phyloP scores from a whole-genome alignment of 2,329 filamentous ascomycete species.

The Remersonia thermophila region DNA sequence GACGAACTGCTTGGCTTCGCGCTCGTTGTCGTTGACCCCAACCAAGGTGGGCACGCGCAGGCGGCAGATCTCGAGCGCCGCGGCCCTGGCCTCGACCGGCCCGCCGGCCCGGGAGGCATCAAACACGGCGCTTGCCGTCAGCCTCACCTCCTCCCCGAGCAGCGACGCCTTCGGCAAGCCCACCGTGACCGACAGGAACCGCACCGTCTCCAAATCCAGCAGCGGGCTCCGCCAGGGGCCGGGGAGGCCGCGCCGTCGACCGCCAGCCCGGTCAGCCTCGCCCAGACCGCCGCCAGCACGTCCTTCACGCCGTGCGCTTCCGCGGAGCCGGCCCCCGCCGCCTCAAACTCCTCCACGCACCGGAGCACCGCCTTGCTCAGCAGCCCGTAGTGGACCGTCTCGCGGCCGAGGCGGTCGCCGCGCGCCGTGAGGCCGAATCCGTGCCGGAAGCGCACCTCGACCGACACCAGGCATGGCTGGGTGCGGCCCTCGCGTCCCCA shows the following conservation, averaged over 20 bases:
- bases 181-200: constrained; percentile 39
- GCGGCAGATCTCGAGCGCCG: constrained; percentile 38
- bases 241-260: constrained; percentile 20
- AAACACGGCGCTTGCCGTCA: constrained; percentile 35
- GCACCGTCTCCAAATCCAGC: constrained; percentile 26
- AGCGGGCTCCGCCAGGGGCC: constrained; percentile 19
- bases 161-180: constrained; percentile 57
- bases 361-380: constrained; percentile 53
- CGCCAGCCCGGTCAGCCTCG: constrained; percentile 24
- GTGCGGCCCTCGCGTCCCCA: constrained; percentile 49
- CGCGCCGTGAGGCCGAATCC: constrained; percentile 46
- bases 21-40: constrained; percentile 62
- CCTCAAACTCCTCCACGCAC: constrained; percentile 22
- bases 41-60: constrained; percentile 55
- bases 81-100: constrained; percentile 19
- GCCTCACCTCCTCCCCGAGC: constrained; percentile 46
- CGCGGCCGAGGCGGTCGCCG: constrained; percentile 48
- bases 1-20: constrained; percentile 53
- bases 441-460: constrained; percentile 42
- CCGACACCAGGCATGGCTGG: constrained; percentile 52
- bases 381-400: constrained; percentile 64
- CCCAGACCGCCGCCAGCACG: constrained; percentile 27
- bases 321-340: too few relatives aligned
- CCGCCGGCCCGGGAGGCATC: constrained; percentile 10
- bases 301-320: constrained; percentile 15